Conservation (phyloP, 1,284 basidiomycete species). For the Tilletia caries region DNA sequence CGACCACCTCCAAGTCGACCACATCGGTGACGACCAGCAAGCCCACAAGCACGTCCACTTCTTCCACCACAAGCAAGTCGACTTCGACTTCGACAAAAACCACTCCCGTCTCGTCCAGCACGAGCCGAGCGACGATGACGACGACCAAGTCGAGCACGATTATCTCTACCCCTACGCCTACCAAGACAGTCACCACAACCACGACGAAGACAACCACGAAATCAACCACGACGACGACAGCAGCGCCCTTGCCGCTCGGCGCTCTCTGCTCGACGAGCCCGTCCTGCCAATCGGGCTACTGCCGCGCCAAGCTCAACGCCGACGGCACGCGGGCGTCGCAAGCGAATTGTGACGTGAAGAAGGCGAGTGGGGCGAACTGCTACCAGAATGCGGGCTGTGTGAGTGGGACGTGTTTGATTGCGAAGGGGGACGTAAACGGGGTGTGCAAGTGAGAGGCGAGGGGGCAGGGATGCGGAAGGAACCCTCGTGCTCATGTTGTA, state of each 20-base stretch:
- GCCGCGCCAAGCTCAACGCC: constrained; percentile 1
- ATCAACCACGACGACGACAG: constrained; percentile 15
- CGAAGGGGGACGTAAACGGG: neutral
- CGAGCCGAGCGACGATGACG: neutral
- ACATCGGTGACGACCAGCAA: neutral
- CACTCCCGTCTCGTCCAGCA: neutral
- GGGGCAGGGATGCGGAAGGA: too few species aligned
- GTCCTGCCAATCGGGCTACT: neutral
- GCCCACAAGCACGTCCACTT: neutral
- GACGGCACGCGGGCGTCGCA: neutral
- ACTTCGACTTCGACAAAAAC: neutral
- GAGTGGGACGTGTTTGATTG: neutral
- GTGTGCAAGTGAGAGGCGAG: neutral
- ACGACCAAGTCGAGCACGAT: neutral
- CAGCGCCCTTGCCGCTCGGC: neutral
- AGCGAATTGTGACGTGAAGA: neutral
- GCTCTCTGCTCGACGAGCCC: neutral
- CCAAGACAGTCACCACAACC: constrained; percentile 1
- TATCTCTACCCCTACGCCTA: neutral
- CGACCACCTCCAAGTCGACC: neutral
- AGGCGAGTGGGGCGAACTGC: neutral
- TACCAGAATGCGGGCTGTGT: neutral
- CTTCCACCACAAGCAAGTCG: neutral
- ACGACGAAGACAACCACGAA: constrained; percentile 2
- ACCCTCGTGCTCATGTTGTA: too few species aligned